These are phyloP conservation scores for Porphyridium purpureum DNA, from an alignment of 23 red algal species.

Conservation along the genomic window DNA sequence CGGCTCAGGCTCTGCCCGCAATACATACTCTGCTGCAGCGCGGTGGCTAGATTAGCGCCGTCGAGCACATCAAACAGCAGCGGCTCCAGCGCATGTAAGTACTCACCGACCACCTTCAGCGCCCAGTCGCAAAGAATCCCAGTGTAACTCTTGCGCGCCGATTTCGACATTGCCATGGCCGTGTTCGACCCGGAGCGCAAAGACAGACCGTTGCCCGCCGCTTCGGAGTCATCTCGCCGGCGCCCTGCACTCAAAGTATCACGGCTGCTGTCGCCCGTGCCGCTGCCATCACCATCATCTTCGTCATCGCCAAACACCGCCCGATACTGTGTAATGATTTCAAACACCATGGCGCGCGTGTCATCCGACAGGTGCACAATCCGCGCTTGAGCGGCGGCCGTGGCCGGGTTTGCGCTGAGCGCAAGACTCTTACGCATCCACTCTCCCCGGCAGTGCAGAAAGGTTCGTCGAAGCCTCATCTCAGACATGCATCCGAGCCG, in stretches of 20 bases:
- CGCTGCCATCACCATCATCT: conserved; percentile 1
- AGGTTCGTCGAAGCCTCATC: conserved; percentile 39
- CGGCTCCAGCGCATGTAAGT: conserved; percentile 23
- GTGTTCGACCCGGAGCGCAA: too few relatives aligned
- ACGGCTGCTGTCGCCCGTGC: too few relatives aligned
- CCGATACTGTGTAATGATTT: conserved; percentile 70
- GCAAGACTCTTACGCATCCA: conserved; percentile 48
- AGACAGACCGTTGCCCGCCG: too few relatives aligned
- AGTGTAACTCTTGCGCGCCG: too few relatives aligned
- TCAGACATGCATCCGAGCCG: conserved; percentile 23
- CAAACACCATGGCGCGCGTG: conserved; percentile 55
- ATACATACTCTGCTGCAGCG: conserved; percentile 66
- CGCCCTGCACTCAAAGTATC: too few relatives aligned
- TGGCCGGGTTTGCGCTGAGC: conserved; percentile 1
- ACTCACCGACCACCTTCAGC: conserved; percentile 19
- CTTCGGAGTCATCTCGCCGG: too few relatives aligned
- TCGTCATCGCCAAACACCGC: conserved; percentile 59
- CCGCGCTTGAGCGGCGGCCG: conserved; percentile 11
- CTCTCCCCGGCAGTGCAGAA: conserved; percentile 51
- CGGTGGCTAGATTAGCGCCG: conserved; percentile 38
- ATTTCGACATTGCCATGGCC: too few relatives aligned
- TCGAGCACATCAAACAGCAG: conserved; percentile 55
- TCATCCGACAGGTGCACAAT: conserved; percentile 54
- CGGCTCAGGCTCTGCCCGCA: conserved; percentile 79
- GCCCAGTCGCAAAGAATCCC: conserved; percentile 47